These are phyloP conservation scores for Aspergillus sp. DNA, from an alignment of 2,329 filamentous ascomycete species.

Conservation along the genomic window DNA sequence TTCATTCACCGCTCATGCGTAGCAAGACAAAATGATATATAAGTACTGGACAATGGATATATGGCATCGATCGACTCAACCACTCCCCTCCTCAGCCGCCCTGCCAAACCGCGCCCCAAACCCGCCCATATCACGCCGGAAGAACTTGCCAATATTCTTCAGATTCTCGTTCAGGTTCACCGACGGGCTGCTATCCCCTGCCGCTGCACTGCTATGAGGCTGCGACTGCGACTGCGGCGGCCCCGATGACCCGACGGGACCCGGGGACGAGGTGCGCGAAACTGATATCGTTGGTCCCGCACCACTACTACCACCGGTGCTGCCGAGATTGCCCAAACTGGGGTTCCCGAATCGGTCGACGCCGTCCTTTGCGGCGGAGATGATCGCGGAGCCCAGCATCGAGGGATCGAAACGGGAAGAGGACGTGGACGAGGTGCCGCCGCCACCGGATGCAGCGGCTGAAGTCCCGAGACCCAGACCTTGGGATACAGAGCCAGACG, in stretches of 20 bases:
- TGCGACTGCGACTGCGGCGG: constrained; percentile 1
- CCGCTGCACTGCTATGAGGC: constrained; percentile 10
- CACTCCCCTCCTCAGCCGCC: neutral
- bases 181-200: constrained; percentile 36
- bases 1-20: too few relatives aligned
- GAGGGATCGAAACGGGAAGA: constrained; percentile 66
- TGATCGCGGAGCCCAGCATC: constrained; percentile 73
- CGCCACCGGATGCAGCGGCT: constrained; percentile 33
- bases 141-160: constrained; percentile 94
- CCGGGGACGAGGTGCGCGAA: constrained; percentile 16
- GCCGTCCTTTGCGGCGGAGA: constrained; percentile 78
- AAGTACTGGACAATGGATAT: neutral
- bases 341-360: constrained; percentile 66
- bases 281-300: constrained; percentile 14
- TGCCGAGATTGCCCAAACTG: constrained; percentile 10
- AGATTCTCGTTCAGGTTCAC: constrained; percentile 84
- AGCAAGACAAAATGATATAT: too few relatives aligned
- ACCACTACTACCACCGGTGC: constrained; percentile 16
- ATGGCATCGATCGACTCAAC: neutral
- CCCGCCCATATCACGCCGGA: constrained; percentile 73
- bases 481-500: constrained; percentile 33
- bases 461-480: constrained; percentile 40
- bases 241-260: constrained; percentile 13
- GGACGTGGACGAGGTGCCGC: constrained; percentile 34
- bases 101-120: constrained; percentile 62